Evolutionary conservation across 768 basidiomycete genomes (phyloP), one percentile per base, ranked within the genome.

Genomic region (Trametes punicea): DNA sequence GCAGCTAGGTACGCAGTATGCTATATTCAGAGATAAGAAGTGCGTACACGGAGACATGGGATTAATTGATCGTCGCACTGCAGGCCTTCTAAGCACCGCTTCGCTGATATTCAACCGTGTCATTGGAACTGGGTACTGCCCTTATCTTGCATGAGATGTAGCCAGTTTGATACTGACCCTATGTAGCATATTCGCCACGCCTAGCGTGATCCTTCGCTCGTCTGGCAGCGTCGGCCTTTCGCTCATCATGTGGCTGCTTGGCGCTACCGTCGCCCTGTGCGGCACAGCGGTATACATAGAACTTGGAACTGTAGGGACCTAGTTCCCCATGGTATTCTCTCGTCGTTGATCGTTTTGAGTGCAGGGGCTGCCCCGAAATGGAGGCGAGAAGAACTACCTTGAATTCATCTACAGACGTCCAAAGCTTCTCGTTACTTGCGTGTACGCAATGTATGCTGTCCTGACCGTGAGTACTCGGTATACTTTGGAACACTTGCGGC

Each of bases 251-350:
- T 90, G 88, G 88, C 69, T 88, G 16, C 63, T 87, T 6, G 88
- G 87, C 0, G 80, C 87, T 4, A 64, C 77, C 26, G 78, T 88
- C 34, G 85, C 88, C 1, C 76, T 80, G 0, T 78, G 80, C 31
- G 88, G 88, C 4, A 86, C 86, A 2, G 77, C 80, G 0, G 87
- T 89, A 3, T 90, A 83, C 60, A 75, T 88, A n/a, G 88, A 89
- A 65, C 76, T 87, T 18, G 87, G 88, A 21, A 88, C 87, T 23
- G 87, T 87, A 55, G 59, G 76, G 59, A 15, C 41, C 18, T 46
- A 47, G 27, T 45, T 21, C 11, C 39, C 5, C 7, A 1, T 30
- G 9, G 11, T 29, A 13, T n/a, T 18, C 5, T 16, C n/a, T 20
- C 25, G 8, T 16, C 3, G 34, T 41, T 20, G 29, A 15, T 15